phyloP scores from a whole-genome alignment of 495 filamentous ascomycete species.

The Penicillium chermesinum region DNA sequence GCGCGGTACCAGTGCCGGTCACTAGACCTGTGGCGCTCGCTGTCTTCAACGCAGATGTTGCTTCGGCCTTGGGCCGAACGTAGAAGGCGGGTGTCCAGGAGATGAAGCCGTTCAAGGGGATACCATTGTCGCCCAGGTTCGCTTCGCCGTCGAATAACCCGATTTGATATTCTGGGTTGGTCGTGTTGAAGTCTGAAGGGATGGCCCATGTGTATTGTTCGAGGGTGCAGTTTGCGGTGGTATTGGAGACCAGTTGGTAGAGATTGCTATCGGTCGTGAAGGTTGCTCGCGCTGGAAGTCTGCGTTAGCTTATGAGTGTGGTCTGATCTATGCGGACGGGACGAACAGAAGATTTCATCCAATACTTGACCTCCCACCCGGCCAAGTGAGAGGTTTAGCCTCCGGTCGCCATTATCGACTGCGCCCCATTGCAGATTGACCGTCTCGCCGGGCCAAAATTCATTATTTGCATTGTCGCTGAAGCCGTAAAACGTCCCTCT shows the following conservation, averaged over 20 bases:
- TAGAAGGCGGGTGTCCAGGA: constrained; percentile 5
- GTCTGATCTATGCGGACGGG: not conserved
- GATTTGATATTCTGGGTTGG: constrained; percentile 1
- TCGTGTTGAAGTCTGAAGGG: constrained; percentile 6
- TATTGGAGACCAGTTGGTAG: constrained; percentile 1
- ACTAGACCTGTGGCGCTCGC: not conserved
- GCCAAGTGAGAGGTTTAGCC: constrained; percentile 2
- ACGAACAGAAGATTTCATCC: constrained; percentile 3
- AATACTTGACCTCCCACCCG: not conserved
- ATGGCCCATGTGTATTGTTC: constrained; percentile 6
- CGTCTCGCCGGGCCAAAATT: constrained; percentile 2
- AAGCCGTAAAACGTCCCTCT: constrained; percentile 4
- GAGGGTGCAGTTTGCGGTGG: constrained; percentile 5
- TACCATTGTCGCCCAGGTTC: not conserved
- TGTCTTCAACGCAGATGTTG: not conserved
- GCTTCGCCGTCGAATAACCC: constrained; percentile 2
- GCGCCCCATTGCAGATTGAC: constrained; percentile 2
- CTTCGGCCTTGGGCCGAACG: not conserved
- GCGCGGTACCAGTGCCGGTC: not conserved
- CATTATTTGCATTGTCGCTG: constrained; percentile 1
- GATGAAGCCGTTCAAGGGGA: not conserved
- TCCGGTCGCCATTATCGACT: not conserved
- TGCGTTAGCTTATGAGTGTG: not conserved
- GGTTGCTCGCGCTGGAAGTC: not conserved
- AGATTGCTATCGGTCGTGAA: not conserved